Percentiles rank a stretch among this genome's conserved stretches.
Evolutionary conservation across 148 eudicot genomes (phyloP).

Genomic region (Nepenthes mirabilis): DNA sequence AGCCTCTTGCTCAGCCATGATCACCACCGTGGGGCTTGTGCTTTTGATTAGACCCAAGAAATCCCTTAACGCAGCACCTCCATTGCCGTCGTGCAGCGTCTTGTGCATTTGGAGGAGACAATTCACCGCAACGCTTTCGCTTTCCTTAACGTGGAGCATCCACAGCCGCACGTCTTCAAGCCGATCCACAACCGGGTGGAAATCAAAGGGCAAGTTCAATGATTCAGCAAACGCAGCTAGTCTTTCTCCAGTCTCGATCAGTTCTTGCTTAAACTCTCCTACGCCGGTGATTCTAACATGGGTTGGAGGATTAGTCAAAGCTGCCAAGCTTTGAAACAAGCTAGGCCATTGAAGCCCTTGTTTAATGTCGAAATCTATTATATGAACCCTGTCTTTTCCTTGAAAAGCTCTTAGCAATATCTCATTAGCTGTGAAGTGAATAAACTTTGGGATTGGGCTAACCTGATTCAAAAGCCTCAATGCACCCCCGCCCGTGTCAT

Average conservation of each 20-base stretch:
- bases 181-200: conserved; percentile 86
- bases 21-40: conserved; percentile 46
- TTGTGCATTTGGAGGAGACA: conserved; percentile 76
- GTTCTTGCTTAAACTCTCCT: conserved; percentile 82
- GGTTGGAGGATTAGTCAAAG: conserved; percentile 52
- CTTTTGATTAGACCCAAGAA: conserved; percentile 70
- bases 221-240: conserved; percentile 59
- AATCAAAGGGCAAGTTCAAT: conserved; percentile 61
- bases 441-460: conserved; percentile 72
- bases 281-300: conserved; percentile 88
- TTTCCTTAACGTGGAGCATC: conserved; percentile 97
- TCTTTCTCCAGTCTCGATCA: conserved; percentile 75
- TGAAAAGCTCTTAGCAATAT: conserved; percentile 76
- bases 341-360: conserved; percentile 98
- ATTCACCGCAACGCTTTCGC: conserved; percentile 67
- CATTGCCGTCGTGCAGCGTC: conserved; percentile 44
- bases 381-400: conserved; percentile 71
- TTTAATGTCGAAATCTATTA: conserved; percentile 86
- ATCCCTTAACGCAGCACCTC: conserved; percentile 43
- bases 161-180: conserved; percentile 86
- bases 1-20: conserved; percentile 83
- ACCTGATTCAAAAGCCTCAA: conserved; percentile 76
- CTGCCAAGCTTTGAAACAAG: conserved; percentile 69
- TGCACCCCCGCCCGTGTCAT: conserved; percentile 34
- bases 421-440: conserved; percentile 91